phyloP scores from a whole-genome alignment of 2,329 filamentous ascomycete species.

The Xylariales sp. region DNA sequence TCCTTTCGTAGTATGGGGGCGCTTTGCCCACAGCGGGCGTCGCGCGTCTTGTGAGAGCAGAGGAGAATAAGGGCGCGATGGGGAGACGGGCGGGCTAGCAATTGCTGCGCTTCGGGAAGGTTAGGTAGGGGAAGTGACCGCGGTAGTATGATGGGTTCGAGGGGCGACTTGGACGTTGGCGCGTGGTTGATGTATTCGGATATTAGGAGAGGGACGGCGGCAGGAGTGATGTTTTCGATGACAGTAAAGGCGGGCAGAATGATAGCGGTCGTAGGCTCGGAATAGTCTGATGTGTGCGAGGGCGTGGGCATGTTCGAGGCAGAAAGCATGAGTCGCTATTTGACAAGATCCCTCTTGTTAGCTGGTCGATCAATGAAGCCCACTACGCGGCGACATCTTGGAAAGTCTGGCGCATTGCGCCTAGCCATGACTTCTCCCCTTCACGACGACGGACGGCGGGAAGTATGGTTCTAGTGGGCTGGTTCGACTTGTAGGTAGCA shows the following conservation, averaged over 20 bases:
- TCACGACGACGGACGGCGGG: background rate
- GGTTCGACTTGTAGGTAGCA: background rate
- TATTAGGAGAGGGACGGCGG: constrained; percentile 77
- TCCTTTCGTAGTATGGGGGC: constrained; percentile 90
- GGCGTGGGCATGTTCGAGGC: constrained; percentile 92
- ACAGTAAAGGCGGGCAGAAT: constrained; percentile 87
- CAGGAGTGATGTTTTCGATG: constrained; percentile 85
- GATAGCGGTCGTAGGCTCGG: constrained; percentile 79
- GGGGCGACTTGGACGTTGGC: constrained; percentile 78
- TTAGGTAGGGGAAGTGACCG: constrained; percentile 50
- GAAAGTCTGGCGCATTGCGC: constrained; percentile 7
- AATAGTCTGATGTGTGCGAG: constrained; percentile 70
- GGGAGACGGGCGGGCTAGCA: constrained; percentile 73
- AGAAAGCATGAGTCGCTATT: constrained; percentile 85
- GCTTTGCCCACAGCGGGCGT: constrained; percentile 93
- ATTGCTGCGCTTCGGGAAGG: constrained; percentile 33
- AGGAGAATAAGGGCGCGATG: constrained; percentile 90
- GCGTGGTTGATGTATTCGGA: constrained; percentile 74
- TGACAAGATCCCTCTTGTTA: constrained; percentile 11
- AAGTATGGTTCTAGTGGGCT: background rate
- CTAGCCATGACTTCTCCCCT: background rate
- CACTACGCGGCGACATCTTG: background rate
- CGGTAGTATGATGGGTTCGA: constrained; percentile 57
- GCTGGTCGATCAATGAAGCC: constrained; percentile 10
- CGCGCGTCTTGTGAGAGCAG: constrained; percentile 93